Evolutionary conservation across 1,284 basidiomycete genomes (phyloP).

Genomic region (Cryptococcus sp.): DNA sequence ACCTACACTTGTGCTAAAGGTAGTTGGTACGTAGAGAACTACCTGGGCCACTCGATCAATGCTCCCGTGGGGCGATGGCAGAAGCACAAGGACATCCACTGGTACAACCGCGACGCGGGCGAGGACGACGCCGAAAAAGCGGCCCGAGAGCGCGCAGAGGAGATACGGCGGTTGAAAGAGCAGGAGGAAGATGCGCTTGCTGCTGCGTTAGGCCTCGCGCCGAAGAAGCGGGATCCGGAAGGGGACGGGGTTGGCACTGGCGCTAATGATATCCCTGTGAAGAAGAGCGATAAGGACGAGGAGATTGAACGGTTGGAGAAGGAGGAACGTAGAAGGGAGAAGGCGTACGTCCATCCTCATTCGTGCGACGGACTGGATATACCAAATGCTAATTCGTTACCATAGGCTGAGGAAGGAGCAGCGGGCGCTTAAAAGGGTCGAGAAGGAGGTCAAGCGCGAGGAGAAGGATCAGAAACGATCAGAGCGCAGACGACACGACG

Average conservation of each 20-base stretch:
- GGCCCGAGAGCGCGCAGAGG: conserved; percentile 53
- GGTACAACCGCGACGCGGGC: conserved; percentile 73
- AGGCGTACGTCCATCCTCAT: conserved; percentile 40
- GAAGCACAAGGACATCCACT: conserved; percentile 91
- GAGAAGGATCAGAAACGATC: conserved; percentile 34
- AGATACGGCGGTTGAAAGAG: conserved; percentile 78
- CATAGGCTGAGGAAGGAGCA: conserved; percentile 47
- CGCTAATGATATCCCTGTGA: conserved; percentile 38
- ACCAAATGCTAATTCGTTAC: not conserved
- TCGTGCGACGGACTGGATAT: not conserved
- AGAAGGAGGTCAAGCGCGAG: conserved; percentile 44
- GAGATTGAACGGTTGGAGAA: conserved; percentile 44
- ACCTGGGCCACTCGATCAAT: conserved; percentile 87
- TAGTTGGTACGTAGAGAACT: conserved; percentile 62
- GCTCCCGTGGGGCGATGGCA: conserved; percentile 92
- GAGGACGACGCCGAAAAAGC: conserved; percentile 56
- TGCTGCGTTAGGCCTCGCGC: conserved; percentile 66
- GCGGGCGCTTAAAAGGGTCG: conserved; percentile 42
- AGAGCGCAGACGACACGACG: conserved; percentile 16
- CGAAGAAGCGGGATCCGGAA: conserved; percentile 25
- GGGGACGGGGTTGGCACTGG: conserved; percentile 31
- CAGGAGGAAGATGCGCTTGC: conserved; percentile 82
- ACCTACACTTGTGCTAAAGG: not conserved
- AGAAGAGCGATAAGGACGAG: conserved; percentile 32
- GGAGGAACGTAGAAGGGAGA: conserved; percentile 45